Evolutionary conservation across 2,329 filamentous ascomycete genomes (phyloP).

Genomic region (Penicillium glabrum): DNA sequence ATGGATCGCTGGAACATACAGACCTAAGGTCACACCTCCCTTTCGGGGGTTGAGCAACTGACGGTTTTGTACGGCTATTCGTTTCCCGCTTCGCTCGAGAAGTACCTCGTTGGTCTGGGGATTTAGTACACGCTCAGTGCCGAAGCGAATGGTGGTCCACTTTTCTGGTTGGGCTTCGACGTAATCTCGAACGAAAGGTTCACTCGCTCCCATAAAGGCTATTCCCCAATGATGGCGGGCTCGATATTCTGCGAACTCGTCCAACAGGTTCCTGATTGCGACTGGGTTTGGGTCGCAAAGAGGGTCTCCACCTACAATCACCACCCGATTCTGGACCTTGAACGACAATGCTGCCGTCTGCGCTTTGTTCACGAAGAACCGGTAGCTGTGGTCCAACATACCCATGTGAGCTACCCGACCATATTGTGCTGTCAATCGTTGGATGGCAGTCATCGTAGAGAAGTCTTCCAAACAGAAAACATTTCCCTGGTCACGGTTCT

Average conservation of each 20-base stretch:
- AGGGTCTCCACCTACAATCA: conserved; percentile 42
- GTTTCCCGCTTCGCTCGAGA: conserved; percentile 35
- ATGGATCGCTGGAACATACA: conserved; percentile 35
- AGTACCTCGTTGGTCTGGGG: conserved; percentile 42
- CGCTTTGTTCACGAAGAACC: conserved; percentile 40
- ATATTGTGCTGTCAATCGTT: conserved; percentile 32
- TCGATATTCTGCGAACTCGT: conserved; percentile 38
- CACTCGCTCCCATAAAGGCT: conserved; percentile 39
- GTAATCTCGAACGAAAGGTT: conserved; percentile 26
- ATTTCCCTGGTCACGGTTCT: conserved; percentile 1
- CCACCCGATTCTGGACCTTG: conserved; percentile 38
- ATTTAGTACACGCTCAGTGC: conserved; percentile 41
- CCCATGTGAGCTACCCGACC: conserved; percentile 46
- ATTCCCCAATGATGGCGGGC: conserved; percentile 31
- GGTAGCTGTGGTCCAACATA: conserved; percentile 43
- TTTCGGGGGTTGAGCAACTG: conserved; percentile 38
- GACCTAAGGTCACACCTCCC: conserved; percentile 33
- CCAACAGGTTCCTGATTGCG: conserved; percentile 27
- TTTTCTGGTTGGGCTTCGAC: conserved; percentile 25
- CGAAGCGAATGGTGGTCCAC: conserved; percentile 41
- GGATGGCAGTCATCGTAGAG: conserved; percentile 30
- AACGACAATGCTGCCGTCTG: conserved; percentile 39
- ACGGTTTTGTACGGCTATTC: conserved; percentile 37
- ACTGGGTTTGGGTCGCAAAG: conserved; percentile 29
- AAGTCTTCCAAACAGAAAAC: conserved; percentile 35